Percentiles rank a stretch among this genome's conserved stretches.
These are phyloP conservation scores for Cylindrotheca closterium DNA, from an alignment of 108 stramenopile genomes.

Conservation along the genomic window DNA sequence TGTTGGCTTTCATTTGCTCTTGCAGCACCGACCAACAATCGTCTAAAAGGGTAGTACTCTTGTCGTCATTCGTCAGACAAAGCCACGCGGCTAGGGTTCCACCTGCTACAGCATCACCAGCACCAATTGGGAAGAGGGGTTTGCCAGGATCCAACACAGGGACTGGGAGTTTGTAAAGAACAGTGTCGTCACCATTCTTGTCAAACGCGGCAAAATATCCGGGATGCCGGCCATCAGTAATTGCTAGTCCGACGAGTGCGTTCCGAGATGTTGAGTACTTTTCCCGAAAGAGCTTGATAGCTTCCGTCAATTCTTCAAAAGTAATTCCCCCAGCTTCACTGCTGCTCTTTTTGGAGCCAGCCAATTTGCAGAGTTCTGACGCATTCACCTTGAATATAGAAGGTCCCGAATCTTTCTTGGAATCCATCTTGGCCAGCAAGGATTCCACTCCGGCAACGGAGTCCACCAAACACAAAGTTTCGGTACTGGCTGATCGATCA, in stretches of 20 bases:
- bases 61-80: constrained; percentile 22
- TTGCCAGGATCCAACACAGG: constrained; percentile 16
- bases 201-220: constrained; percentile 47
- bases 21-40: background rate
- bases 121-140: constrained; percentile 78
- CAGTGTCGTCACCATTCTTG: constrained; percentile 14
- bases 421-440: constrained; percentile 27
- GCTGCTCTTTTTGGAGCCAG: constrained; percentile 30
- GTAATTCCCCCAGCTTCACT: constrained; percentile 47
- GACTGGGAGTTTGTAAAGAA: constrained; percentile 45
- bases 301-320: constrained; percentile 40
- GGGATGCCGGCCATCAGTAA: constrained; percentile 69
- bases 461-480: constrained; percentile 75
- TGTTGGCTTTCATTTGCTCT: background rate
- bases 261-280: constrained; percentile 25
- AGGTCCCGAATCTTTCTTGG: constrained; percentile 22
- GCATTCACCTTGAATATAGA: constrained; percentile 78
- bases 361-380: constrained; percentile 71
- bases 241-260: constrained; percentile 58
- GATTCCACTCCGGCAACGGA: constrained; percentile 69
- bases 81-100: constrained; percentile 83
- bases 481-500: constrained; percentile 8
- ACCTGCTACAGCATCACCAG: constrained; percentile 84
- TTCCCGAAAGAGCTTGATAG: constrained; percentile 40
- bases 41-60: constrained; percentile 1